Percentiles rank a stretch among this genome's conserved stretches.
These are phyloP conservation scores for Globisporangium sylvaticum DNA, from an alignment of 352 stramenopile genomes.

Conservation along the genomic window DNA sequence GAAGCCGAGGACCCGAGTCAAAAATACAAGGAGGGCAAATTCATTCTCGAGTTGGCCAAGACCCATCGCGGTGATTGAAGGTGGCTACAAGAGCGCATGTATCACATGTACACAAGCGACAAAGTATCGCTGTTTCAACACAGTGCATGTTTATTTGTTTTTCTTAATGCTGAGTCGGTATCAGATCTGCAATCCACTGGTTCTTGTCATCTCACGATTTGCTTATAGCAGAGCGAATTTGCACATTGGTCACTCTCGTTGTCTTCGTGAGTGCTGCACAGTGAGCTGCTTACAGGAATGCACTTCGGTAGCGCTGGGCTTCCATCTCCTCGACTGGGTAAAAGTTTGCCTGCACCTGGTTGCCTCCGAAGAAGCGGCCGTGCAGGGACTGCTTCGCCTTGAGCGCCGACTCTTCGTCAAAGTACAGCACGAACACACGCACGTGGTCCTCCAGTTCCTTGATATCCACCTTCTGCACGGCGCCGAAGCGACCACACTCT, in stretches of 20 bases:
- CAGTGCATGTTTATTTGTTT: neutral
- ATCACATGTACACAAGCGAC: neutral
- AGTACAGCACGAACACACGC: constrained; percentile 76
- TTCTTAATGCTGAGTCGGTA: neutral
- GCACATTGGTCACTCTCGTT: neutral
- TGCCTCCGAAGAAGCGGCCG: constrained; percentile 73
- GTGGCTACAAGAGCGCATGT: neutral
- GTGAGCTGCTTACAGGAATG: constrained; percentile 36
- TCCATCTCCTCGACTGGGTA: constrained; percentile 49
- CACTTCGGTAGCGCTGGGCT: constrained; percentile 42
- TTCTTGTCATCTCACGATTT: constrained; percentile 4
- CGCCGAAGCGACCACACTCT: constrained; percentile 65
- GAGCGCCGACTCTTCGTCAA: constrained; percentile 32
- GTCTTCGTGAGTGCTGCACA: neutral
- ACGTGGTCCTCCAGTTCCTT: constrained; percentile 65
- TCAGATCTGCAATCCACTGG: neutral
- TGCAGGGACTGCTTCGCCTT: constrained; percentile 60
- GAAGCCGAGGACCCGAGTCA: constrained; percentile 91
- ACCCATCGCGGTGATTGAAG: constrained; percentile 42
- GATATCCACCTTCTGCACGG: constrained; percentile 51
- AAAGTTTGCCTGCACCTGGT: constrained; percentile 64
- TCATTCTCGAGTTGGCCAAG: constrained; percentile 95
- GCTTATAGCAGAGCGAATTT: neutral
- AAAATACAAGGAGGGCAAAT: constrained; percentile 97
- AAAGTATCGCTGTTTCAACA: neutral